phyloP scores from a whole-genome alignment of 2,329 filamentous ascomycete species.

The Lachnellula arida region DNA sequence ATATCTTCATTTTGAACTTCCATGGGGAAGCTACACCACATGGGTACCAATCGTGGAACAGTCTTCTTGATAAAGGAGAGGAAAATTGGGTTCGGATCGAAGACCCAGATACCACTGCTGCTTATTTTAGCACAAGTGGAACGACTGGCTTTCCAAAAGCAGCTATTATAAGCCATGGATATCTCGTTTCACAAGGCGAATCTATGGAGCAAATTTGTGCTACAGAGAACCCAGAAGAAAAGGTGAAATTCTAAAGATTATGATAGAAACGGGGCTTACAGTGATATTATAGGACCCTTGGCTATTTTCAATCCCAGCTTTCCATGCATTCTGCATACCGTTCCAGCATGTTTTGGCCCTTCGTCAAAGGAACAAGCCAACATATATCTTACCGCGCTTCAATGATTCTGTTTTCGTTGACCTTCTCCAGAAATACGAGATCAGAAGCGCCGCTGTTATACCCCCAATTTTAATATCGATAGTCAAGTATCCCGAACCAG shows the following conservation, averaged over 20 bases:
- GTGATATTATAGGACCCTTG: conserved; percentile 40
- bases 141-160: conserved; percentile 54
- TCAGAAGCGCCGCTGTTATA: conserved; percentile 62
- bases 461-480: conserved; percentile 58
- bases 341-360: conserved; percentile 38
- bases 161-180: conserved; percentile 29
- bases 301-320: conserved; percentile 32
- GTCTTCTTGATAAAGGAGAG: conserved; percentile 6
- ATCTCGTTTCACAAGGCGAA: conserved; percentile 8
- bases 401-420: conserved; percentile 66
- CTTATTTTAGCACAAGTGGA: conserved; percentile 42
- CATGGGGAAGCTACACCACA: not conserved
- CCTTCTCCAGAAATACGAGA: conserved; percentile 60
- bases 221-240: not conserved
- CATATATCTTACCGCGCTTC: conserved; percentile 74
- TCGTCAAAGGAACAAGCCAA: conserved; percentile 49
- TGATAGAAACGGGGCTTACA: not conserved
- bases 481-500: conserved; percentile 31
- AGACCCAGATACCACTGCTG: conserved; percentile 22
- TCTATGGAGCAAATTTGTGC: not conserved
- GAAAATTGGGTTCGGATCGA: not conserved
- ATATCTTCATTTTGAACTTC: conserved; percentile 2
- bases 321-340: conserved; percentile 34
- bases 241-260: not conserved
- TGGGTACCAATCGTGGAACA: not conserved